Base-by-base conservation (phyloP, 2,329 filamentous ascomycete genomes). In the Cryphonectria naterciae region DNA sequence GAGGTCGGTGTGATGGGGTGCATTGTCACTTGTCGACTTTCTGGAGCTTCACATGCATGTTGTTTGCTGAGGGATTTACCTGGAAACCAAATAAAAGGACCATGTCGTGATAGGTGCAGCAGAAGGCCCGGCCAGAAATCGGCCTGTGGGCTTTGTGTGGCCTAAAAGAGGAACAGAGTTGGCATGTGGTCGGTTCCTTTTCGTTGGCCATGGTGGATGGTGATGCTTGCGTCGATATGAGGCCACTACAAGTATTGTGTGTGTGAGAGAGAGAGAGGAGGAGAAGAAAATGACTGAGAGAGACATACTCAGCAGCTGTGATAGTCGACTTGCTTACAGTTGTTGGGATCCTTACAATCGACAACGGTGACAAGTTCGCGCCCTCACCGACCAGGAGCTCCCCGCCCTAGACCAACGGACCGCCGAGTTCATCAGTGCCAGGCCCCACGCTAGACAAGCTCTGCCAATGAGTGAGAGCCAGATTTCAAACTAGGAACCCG, bases 21-120 rank as follows among this genome's bases (percentile, higher is more conserved):
- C 39, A 65, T 22, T 39, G 61, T 64, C 61, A 64, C 46, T 39
- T 56, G 22, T 58, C 15, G n/a, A n/a, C n/a, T 67, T 37, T 22
- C 22, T 37, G 7, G 35, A 22, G 37, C 1, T 25, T 67, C 61
- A 64, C 61, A 64, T 64, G 61, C n/a, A n/a, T n/a, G n/a, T n/a
- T n/a, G n/a, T 22, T 11, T 22, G 37, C 61, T 43, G n/a, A 37
- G 41, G 35, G 41, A 64, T 43, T 43, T 64, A 22, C 58, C 15
- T 28, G 54, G 54, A 10, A 4, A 56, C 17, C 11, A 13, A 19
- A 56, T 32, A 28, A 32, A 28, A 28, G n/a, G 52, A 28, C 52
- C 11, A 17, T 28, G 52, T 56, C 11, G 52, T 56, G 52, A 15
- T 19, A 58, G 28, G 54, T 32, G 54, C 25, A 32, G 25, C 28